Conservation (phyloP, 441 rosid species). For the Adansonia grandidieri region DNA sequence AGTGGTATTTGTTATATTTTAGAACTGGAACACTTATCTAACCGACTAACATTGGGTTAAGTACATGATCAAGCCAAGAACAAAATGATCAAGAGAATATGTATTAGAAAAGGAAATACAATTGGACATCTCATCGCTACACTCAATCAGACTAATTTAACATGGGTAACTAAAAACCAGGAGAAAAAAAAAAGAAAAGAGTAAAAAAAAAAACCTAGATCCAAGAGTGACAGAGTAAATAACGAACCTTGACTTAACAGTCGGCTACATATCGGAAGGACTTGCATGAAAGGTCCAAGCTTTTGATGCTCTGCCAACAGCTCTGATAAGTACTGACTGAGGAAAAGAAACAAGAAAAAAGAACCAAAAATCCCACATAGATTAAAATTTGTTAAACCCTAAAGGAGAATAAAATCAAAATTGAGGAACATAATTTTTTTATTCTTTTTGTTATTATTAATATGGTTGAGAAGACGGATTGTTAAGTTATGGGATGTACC, state of each 20-base stretch:
- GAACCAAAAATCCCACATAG: conserved; percentile 28
- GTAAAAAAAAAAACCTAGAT: conserved; percentile 53
- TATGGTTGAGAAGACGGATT: not conserved
- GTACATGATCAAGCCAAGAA: conserved; percentile 15
- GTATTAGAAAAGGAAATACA: not conserved
- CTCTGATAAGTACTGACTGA: conserved; percentile 84
- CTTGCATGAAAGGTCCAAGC: conserved; percentile 94
- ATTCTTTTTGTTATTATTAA: not conserved
- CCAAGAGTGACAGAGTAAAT: conserved; percentile 45
- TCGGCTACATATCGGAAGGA: conserved; percentile 89
- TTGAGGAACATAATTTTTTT: not conserved
- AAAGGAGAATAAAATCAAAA: not conserved
- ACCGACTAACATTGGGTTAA: not conserved
- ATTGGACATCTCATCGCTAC: not conserved
- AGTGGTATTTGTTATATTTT: not conserved
- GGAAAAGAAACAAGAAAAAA: conserved; percentile 24
- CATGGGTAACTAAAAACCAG: not conserved
- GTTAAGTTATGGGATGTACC: conserved; percentile 40
- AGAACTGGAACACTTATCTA: conserved; percentile 5
- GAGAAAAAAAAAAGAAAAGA: not conserved
- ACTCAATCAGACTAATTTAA: conserved; percentile 36
- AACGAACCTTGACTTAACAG: conserved; percentile 87
- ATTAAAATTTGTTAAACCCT: conserved; percentile 40
- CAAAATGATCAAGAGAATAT: not conserved
- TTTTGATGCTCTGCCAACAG: conserved; percentile 91